phyloP scores from a whole-genome alignment of 1,284 basidiomycete genomes.

The Lentinus polychrous region DNA sequence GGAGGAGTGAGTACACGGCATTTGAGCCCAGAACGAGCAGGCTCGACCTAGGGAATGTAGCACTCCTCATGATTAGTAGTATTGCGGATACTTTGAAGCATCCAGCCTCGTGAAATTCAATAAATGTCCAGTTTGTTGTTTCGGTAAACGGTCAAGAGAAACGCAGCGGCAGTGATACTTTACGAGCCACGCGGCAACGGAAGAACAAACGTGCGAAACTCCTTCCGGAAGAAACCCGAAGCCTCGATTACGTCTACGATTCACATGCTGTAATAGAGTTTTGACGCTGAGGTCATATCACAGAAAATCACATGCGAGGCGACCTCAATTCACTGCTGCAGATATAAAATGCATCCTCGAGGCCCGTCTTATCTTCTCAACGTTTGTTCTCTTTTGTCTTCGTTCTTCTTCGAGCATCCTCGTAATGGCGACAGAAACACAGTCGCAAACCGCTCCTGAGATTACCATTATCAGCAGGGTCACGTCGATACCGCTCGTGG shows the following conservation, averaged over 20 bases:
- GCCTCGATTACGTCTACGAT: too few species aligned
- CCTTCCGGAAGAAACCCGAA: too few species aligned
- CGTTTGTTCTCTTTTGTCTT: conserved; percentile 7
- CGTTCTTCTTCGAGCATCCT: conserved; percentile 8
- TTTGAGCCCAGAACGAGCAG: conserved; percentile 59
- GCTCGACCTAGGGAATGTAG: conserved; percentile 48
- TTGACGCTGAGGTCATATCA: too few species aligned
- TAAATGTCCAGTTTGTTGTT: too few species aligned
- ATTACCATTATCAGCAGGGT: conserved; percentile 58
- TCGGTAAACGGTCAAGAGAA: too few species aligned
- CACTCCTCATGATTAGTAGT: conserved; percentile 11
- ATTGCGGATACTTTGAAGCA: too few species aligned
- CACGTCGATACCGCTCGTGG: conserved; percentile 62
- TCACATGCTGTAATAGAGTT: too few species aligned
- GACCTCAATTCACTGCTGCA: background rate
- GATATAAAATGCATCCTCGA: background rate
- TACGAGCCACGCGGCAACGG: too few species aligned
- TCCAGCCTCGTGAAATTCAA: too few species aligned
- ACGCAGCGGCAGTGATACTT: too few species aligned
- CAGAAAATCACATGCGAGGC: background rate
- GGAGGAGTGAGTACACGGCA: conserved; percentile 61
- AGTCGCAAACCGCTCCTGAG: conserved; percentile 35
- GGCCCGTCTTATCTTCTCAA: background rate
- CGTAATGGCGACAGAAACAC: conserved; percentile 34
- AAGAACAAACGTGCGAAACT: too few species aligned